These are phyloP conservation scores for Cadophora sp. DNA, from an alignment of 2,329 filamentous ascomycete species.

Conservation along the genomic window DNA sequence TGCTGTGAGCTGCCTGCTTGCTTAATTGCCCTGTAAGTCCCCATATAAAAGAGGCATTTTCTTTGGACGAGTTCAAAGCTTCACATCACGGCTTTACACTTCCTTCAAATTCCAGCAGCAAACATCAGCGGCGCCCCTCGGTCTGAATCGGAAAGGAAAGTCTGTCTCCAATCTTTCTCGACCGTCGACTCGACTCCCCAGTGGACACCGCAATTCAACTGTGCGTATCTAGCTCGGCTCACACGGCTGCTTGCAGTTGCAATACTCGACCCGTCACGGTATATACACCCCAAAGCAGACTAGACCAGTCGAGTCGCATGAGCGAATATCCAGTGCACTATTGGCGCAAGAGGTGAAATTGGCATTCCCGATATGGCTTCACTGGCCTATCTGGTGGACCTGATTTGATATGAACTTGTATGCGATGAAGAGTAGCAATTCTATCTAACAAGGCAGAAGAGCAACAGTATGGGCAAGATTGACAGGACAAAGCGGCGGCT, in stretches of 20 bases:
- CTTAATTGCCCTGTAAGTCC: neutral
- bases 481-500: neutral
- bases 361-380: slow-evolving; percentile 12
- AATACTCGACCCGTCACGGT: neutral
- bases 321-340: neutral
- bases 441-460: neutral
- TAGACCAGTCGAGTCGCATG: neutral
- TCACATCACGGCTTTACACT: neutral
- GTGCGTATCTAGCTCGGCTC: neutral
- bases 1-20: no score
- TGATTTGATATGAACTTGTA: slow-evolving; percentile 15
- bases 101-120: neutral
- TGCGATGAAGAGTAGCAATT: neutral
- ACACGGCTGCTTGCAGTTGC: slow-evolving; percentile 4
- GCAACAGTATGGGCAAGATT: neutral
- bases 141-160: slow-evolving; percentile 2
- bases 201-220: slow-evolving; percentile 2
- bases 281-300: slow-evolving; percentile 1
- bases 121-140: neutral
- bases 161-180: neutral
- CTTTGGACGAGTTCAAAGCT: neutral
- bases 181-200: neutral
- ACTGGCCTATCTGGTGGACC: slow-evolving; percentile 16
- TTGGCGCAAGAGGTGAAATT: slow-evolving; percentile 12
- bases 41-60: slow-evolving; percentile 14